phyloP scores from a whole-genome alignment of 495 filamentous ascomycete genomes.

The Penicillium antarcticum region DNA sequence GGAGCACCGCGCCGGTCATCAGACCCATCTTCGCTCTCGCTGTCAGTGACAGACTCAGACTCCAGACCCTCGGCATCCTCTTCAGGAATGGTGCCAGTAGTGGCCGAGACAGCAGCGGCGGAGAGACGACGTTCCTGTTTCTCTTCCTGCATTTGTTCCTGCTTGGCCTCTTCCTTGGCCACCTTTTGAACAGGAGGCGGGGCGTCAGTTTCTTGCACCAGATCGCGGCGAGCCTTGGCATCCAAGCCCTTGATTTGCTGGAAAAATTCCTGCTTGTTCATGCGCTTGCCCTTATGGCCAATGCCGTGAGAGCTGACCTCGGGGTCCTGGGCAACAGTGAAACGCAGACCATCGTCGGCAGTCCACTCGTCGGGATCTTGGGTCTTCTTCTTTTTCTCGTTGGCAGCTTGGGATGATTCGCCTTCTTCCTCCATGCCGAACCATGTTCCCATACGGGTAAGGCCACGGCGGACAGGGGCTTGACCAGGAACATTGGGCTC shows the following conservation, averaged over 20 bases:
- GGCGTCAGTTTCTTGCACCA: constrained; percentile 65
- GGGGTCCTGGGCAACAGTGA: constrained; percentile 61
- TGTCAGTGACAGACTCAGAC: constrained; percentile 28
- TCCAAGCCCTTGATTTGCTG: constrained; percentile 77
- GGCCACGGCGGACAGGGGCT: constrained; percentile 43
- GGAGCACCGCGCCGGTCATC: constrained; percentile 31
- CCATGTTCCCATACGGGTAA: constrained; percentile 62
- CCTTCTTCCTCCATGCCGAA: constrained; percentile 51
- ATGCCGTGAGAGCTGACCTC: constrained; percentile 31
- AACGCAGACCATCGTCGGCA: constrained; percentile 79
- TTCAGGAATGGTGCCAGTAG: constrained; percentile 15
- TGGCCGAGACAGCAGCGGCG: constrained; percentile 13
- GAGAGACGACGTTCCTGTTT: constrained; percentile 26
- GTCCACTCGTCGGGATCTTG: constrained; percentile 45
- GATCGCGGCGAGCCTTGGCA: constrained; percentile 66
- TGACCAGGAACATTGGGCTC: constrained; percentile 22
- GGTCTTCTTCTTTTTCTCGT: constrained; percentile 30
- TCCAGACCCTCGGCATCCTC: constrained; percentile 20
- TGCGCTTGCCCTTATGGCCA: constrained; percentile 57
- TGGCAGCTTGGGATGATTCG: constrained; percentile 37
- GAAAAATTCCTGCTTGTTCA: constrained; percentile 93
- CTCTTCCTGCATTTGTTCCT: constrained; percentile 29
- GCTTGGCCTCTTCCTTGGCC: constrained; percentile 41
- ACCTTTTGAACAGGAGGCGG: constrained; percentile 58
- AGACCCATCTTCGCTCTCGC: constrained; percentile 26